Evolutionary conservation across 148 eudicot species (phyloP).

Genomic region (Vaccinium vitisidaea): DNA sequence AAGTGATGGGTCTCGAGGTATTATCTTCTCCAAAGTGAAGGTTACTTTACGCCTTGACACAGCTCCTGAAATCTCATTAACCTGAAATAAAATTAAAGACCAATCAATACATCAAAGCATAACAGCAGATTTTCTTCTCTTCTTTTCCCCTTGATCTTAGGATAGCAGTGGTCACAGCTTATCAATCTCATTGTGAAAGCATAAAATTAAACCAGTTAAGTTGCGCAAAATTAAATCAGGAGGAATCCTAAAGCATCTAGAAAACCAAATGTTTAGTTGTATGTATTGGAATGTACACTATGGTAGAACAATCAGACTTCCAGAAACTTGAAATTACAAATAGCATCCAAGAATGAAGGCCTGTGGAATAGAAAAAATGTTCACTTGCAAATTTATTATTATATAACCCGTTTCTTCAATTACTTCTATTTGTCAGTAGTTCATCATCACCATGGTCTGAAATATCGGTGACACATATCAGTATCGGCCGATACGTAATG

Average conservation of each 20-base stretch:
- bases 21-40: constrained; percentile 1
- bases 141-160: neutral
- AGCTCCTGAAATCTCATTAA: constrained; percentile 68
- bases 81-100: constrained; percentile 40
- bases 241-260: neutral
- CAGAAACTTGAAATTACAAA: neutral
- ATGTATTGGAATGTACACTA: neutral
- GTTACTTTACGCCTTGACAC: constrained; percentile 22
- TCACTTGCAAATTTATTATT: neutral
- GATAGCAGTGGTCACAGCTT: neutral
- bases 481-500: neutral
- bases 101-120: neutral
- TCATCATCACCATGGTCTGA: neutral
- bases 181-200: neutral
- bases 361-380: neutral
- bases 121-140: neutral
- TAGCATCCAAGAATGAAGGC: neutral
- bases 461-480: neutral
- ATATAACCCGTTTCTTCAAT: neutral
- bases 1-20: neutral
- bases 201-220: neutral
- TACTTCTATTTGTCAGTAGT: neutral
- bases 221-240: neutral
- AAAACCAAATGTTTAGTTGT: neutral
- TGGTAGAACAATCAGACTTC: neutral